Evolutionary conservation across 2,329 filamentous ascomycete genomes (phyloP).

Genomic region (Macrophomina tecta): DNA sequence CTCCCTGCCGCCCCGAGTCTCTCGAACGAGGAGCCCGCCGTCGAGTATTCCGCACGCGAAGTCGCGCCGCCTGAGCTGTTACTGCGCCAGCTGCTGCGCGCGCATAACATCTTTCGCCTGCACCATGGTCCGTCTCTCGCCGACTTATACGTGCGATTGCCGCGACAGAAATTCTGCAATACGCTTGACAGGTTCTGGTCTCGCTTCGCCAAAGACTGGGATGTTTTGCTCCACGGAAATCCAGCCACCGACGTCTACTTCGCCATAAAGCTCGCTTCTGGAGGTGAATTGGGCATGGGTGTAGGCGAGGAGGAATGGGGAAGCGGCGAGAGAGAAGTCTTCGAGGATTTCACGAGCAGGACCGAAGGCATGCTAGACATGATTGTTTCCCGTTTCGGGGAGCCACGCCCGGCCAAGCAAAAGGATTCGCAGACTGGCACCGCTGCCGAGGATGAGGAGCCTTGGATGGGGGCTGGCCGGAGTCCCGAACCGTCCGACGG

Average conservation of each 20-base stretch:
- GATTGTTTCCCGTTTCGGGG: conserved; percentile 84
- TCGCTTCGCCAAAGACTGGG: conserved; percentile 72
- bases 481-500: conserved; percentile 77
- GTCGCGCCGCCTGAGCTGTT: conserved; percentile 82
- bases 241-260: conserved; percentile 79
- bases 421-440: conserved; percentile 32
- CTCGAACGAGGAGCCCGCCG: conserved; percentile 45
- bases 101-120: conserved; percentile 82
- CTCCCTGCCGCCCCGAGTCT: conserved; percentile 58
- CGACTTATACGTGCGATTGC: conserved; percentile 69
- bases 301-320: conserved; percentile 96
- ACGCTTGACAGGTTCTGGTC: conserved; percentile 84
- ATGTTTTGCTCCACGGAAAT: conserved; percentile 88
- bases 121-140: conserved; percentile 82
- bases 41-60: conserved; percentile 89
- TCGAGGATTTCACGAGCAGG: conserved; percentile 82
- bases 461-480: conserved; percentile 77
- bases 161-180: conserved; percentile 71
- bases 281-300: conserved; percentile 89
- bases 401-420: conserved; percentile 47
- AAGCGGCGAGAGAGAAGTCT: conserved; percentile 88
- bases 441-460: conserved; percentile 32
- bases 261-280: conserved; percentile 85
- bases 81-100: conserved; percentile 79
- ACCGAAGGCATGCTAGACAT: conserved; percentile 88